These are phyloP conservation scores for Gossypium longicalyx DNA, from an alignment of 345 rosid genomes.

Conservation along the genomic window DNA sequence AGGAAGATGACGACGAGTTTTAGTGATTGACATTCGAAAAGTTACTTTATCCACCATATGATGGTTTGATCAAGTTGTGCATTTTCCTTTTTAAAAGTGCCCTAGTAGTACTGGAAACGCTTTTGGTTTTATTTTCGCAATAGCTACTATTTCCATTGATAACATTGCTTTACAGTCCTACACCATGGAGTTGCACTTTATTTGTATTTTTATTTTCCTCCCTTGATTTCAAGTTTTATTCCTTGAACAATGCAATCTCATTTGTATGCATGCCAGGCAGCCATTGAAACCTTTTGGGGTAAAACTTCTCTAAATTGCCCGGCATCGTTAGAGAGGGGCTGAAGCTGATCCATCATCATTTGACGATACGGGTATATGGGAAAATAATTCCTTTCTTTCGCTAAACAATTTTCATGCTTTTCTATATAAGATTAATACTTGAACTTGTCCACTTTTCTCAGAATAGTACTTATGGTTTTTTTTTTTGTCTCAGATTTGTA, in stretches of 20 bases:
- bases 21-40: slow-evolving; percentile 3
- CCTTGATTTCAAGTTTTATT: neutral
- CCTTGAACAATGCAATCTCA: neutral
- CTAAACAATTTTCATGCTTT: no score
- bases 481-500: no score
- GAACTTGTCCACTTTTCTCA: no score
- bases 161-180: neutral
- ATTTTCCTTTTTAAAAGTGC: slow-evolving; percentile 6
- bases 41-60: neutral
- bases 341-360: no score
- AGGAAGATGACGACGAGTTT: slow-evolving; percentile 58
- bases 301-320: no score
- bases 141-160: neutral
- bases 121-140: neutral
- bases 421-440: no score
- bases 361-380: no score
- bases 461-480: no score
- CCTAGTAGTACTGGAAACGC: neutral
- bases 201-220: neutral
- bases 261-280: neutral
- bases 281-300: no score
- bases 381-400: no score
- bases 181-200: neutral
- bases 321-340: no score
- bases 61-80: slow-evolving; percentile 3